phyloP scores from a whole-genome alignment of 2,329 filamentous ascomycete species.

The Fusarium phyllophilum region DNA sequence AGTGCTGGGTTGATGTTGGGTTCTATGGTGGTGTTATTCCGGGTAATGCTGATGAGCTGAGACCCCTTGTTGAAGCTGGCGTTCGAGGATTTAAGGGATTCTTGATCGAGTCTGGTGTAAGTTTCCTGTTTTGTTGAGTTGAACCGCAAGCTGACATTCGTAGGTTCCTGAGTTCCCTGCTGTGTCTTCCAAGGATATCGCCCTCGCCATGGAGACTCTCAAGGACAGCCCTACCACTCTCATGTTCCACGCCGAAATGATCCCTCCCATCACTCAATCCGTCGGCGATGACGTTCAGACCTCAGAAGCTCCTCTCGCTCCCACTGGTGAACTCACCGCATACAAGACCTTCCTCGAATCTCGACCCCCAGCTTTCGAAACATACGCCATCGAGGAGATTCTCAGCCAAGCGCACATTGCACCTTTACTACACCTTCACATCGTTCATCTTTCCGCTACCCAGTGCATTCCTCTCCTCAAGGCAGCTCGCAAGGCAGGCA shows the following conservation, averaged over 20 bases:
- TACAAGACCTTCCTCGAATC: slow-evolving; percentile 95
- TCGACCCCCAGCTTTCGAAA: slow-evolving; percentile 89
- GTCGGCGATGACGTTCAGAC: slow-evolving; percentile 80
- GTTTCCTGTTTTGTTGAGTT: slow-evolving; percentile 47
- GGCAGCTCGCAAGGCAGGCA: slow-evolving; percentile 74
- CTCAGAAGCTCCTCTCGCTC: slow-evolving; percentile 75
- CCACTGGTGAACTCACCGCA: slow-evolving; percentile 75
- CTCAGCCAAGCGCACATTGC: slow-evolving; percentile 82
- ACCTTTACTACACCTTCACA: slow-evolving; percentile 86
- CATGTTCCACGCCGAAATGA: slow-evolving; percentile 99
- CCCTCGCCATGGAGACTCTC: slow-evolving; percentile 81
- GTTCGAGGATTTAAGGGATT: slow-evolving; percentile 98
- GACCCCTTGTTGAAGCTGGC: slow-evolving; percentile 82
- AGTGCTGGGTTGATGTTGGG: slow-evolving; percentile 99
- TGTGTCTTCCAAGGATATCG: slow-evolving; percentile 82
- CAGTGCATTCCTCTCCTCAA: slow-evolving; percentile 86
- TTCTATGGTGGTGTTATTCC: slow-evolving; percentile 97
- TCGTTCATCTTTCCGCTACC: slow-evolving; percentile 91
- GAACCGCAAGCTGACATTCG: slow-evolving; percentile 20
- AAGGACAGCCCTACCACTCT: slow-evolving; percentile 86
- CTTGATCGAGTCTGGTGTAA: slow-evolving; percentile 92
- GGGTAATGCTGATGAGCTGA: slow-evolving; percentile 83
- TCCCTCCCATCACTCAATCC: slow-evolving; percentile 83
- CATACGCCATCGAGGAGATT: slow-evolving; percentile 88
- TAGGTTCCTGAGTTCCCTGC: slow-evolving; percentile 96